Base-by-base conservation (phyloP, 352 stramenopile species). In the Thalassiosira delicatula region DNA sequence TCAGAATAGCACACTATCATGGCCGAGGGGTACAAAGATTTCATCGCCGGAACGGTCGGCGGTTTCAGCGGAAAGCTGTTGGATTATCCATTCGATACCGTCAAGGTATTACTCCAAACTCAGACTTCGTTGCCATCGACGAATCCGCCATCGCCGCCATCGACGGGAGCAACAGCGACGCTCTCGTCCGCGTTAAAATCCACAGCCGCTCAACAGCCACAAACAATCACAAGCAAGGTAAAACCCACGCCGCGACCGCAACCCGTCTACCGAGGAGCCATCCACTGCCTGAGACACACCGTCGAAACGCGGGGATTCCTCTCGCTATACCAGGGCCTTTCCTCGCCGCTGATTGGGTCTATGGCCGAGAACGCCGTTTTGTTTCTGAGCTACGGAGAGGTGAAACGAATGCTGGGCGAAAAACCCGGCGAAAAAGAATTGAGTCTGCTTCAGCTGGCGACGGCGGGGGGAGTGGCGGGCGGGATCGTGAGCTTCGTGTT, bases 1-100 rank as follows among this genome's bases (percentile, higher is more conserved):
- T n/a, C n/a, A n/a, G n/a, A n/a, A n/a, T n/a, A n/a, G n/a, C n/a
- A n/a, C n/a, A n/a, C n/a, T n/a, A 70, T 7, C 3, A 87, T 87
- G 81, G 57, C 76, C 19, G 81, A 87, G 3, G 69, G 75, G 37
- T 84, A 76, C 62, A 84, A 77, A 72, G 80, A 90, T 54, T 90
- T 90, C 67, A 75, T 86, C 17, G 84, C 84, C 7, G 84, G 84
- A 37, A 83, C 80, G 9, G 61, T 81, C 2, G 84, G 70, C 25
- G 84, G 84, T 8, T 90, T 90, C 66, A 73, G 62, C 14, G 84
- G 70, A 1, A 90, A 90, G 66, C 25, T 90, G 29, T 37, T 90
- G 0, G 84, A 90, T 65, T 88, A 88, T 81, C 84, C 84, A 54
- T 69, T 90, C 27, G 84, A 90, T 42, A 90, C 84, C 0, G 80